Percentiles rank a stretch among this genome's conserved stretches.
Conservation (phyloP, 2,329 filamentous ascomycete genomes). For the Talaromyces sp. region DNA sequence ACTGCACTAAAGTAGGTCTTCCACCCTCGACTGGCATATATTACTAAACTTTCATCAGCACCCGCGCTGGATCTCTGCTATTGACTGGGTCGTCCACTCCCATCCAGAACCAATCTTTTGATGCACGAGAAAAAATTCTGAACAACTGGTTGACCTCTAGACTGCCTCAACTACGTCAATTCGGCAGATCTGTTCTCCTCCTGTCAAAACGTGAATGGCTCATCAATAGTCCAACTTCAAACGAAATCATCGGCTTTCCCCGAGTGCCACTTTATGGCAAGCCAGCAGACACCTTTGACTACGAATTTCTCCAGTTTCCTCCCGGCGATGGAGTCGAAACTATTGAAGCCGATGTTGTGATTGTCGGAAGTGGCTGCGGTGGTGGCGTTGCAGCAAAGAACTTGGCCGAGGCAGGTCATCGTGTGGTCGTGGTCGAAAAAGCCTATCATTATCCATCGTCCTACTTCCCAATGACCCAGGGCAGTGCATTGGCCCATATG, state of each 20-base stretch:
- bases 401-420: slow-evolving; percentile 70
- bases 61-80: slow-evolving; percentile 55
- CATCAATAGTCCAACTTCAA: slow-evolving; percentile 51
- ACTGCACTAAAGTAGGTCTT: slow-evolving; percentile 52
- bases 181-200: slow-evolving; percentile 51
- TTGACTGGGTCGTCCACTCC: slow-evolving; percentile 58
- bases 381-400: slow-evolving; percentile 79
- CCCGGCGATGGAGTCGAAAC: slow-evolving; percentile 55
- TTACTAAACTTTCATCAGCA: slow-evolving; percentile 35
- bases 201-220: slow-evolving; percentile 56
- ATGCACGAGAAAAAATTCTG: slow-evolving; percentile 55
- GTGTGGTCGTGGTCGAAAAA: slow-evolving; percentile 80
- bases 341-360: slow-evolving; percentile 76
- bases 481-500: slow-evolving; percentile 60
- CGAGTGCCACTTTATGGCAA: slow-evolving; percentile 55
- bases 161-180: slow-evolving; percentile 52
- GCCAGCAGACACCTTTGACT: slow-evolving; percentile 53
- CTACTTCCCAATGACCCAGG: slow-evolving; percentile 71
- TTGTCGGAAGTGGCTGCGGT: slow-evolving; percentile 85
- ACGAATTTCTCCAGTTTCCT: slow-evolving; percentile 59
- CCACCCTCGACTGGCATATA: neutral
- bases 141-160: slow-evolving; percentile 54
- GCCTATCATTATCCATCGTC: slow-evolving; percentile 71
- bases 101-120: slow-evolving; percentile 54
- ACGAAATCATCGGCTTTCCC: slow-evolving; percentile 54